Evolutionary conservation across 805 yeast species (phyloP), one percentile per base, ranked within the genome.

Genomic region (Lipomyces yamadae): DNA sequence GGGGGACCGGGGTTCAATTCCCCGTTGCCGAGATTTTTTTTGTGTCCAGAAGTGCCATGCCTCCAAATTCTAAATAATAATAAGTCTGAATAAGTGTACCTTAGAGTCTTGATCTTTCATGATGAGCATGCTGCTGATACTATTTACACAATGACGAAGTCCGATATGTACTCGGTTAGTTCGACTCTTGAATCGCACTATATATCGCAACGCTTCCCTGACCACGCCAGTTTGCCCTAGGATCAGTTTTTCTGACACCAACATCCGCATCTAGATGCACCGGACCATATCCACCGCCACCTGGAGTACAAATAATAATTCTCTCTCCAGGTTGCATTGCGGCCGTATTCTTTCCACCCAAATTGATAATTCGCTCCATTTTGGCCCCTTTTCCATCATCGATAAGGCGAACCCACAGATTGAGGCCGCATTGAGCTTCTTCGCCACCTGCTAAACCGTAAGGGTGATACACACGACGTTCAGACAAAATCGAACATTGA

Each of bases 371-470:
- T 11, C 73, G 69, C 50, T 63, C 67, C 24, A 39, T 24, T 2
- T 77, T 73, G 63, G 78, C 77, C 48, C 74, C 66, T 37, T 72
- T 62, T 42, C 78, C 72, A n/a, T 79, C 80, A 6, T 76, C 74
- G 15, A 72, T 70, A 56, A 75, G 70, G 18, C 71, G 64, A 6
- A 78, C 63, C 80, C 82, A 79, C 30, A 80, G 71, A 73, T 91
- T 89, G 65, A 83, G 72, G 4, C 99, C 99, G 67, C 91, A 79
- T 32, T 77, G 76, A 2, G 96, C 99, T 70, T 86, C 85, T 37
- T 79, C 81, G 39, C 98, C 99, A 1, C 97, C 98, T 30, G 84
- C 78, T 61, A 94, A 76, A 3, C 98, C 99, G 76, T 88, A 90
- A 0, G 98, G 99, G 1, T 93, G 88, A 66, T 85, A 78, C 1